These are phyloP conservation scores for Paracoccidioides lutzii DNA, from an alignment of 2,329 filamentous ascomycete species.

Conservation along the genomic window DNA sequence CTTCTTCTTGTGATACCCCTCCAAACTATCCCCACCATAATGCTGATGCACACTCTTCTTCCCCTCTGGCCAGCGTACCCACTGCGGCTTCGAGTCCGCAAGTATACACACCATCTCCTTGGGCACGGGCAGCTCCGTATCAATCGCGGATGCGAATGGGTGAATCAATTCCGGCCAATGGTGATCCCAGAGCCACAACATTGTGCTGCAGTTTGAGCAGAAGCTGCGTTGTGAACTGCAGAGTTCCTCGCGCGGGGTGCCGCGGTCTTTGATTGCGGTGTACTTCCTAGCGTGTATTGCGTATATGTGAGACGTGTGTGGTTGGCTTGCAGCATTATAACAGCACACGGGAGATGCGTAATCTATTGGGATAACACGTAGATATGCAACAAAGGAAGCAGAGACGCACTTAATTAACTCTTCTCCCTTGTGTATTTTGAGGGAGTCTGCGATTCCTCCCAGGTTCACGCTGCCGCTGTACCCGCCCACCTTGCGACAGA, in stretches of 20 bases:
- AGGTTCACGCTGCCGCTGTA: slow-evolving; percentile 36
- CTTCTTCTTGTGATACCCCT: slow-evolving; percentile 36
- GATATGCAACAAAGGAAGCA: not conserved
- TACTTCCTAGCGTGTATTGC: slow-evolving; percentile 28
- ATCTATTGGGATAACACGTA: not conserved
- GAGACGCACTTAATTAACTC: slow-evolving; percentile 32
- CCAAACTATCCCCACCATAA: slow-evolving; percentile 30
- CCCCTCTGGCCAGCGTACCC: slow-evolving; percentile 37
- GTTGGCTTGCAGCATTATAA: too few species aligned
- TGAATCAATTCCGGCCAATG: slow-evolving; percentile 38
- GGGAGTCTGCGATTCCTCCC: slow-evolving; percentile 31
- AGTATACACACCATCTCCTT: slow-evolving; percentile 38
- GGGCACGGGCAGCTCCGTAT: slow-evolving; percentile 33
- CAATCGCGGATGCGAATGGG: slow-evolving; percentile 38
- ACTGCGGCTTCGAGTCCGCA: slow-evolving; percentile 32
- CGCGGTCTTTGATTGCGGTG: slow-evolving; percentile 31
- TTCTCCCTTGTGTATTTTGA: slow-evolving; percentile 31
- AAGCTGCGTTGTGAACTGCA: slow-evolving; percentile 36
- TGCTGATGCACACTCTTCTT: slow-evolving; percentile 31
- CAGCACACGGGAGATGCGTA: not conserved
- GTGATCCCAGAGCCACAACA: slow-evolving; percentile 37
- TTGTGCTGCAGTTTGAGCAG: slow-evolving; percentile 35
- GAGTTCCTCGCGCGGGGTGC: slow-evolving; percentile 19
- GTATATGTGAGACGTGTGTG: not conserved
- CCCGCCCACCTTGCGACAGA: slow-evolving; percentile 37